Conservation (phyloP, 495 filamentous ascomycete species). For the Xylaria scruposa region DNA sequence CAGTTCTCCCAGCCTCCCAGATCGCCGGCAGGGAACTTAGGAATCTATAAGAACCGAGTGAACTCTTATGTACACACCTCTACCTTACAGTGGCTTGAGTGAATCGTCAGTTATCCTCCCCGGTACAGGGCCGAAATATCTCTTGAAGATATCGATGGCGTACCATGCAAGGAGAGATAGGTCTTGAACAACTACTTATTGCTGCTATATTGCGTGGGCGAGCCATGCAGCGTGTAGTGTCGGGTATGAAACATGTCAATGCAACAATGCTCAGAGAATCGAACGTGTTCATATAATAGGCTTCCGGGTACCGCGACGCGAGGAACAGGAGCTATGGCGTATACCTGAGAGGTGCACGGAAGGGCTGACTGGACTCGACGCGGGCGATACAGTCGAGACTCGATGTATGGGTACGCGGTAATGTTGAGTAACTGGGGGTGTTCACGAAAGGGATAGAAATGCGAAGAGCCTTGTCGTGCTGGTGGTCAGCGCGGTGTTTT, state of each 20-base stretch:
- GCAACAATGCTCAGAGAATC: neutral
- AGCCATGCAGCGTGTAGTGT: too few relatives aligned
- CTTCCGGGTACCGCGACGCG: neutral
- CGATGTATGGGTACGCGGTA: neutral
- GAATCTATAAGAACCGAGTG: neutral
- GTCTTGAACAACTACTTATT: neutral
- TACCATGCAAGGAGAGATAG: neutral
- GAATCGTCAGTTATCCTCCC: neutral
- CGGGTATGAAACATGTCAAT: too few relatives aligned
- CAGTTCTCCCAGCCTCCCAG: neutral
- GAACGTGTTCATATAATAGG: too few relatives aligned
- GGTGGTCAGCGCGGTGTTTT: neutral
- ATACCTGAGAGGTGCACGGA: neutral
- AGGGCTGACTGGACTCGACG: neutral
- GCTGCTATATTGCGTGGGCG: too few relatives aligned
- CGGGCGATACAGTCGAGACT: neutral
- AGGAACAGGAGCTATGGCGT: neutral
- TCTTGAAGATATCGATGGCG: neutral
- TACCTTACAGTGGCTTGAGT: neutral
- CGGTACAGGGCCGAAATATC: neutral
- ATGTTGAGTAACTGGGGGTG: neutral
- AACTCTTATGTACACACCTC: neutral
- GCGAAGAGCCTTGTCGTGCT: neutral
- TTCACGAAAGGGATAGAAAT: neutral
- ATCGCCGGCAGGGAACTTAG: neutral